These are phyloP conservation scores for Irpex sp. DNA, from an alignment of 1,284 basidiomycete species.

Conservation along the genomic window DNA sequence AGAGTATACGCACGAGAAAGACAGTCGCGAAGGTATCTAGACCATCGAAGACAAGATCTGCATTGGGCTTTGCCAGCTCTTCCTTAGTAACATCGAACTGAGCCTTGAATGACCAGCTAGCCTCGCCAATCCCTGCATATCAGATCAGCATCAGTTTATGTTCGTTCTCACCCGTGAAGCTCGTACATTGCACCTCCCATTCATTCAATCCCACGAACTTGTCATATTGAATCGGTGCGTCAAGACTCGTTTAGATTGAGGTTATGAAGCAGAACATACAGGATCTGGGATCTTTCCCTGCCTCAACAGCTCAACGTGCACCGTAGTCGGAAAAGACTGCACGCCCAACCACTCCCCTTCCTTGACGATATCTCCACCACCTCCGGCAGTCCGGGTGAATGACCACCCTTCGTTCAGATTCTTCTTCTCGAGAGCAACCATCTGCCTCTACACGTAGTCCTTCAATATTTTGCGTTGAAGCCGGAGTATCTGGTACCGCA, in stretches of 20 bases:
- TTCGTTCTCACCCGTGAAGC: too few relatives aligned
- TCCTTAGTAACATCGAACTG: conserved; percentile 50
- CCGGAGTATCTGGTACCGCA: too few relatives aligned
- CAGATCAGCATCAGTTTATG: neutral
- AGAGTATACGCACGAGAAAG: conserved; percentile 48
- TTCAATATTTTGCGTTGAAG: too few relatives aligned
- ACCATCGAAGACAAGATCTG: conserved; percentile 83
- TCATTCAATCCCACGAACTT: conserved; percentile 77
- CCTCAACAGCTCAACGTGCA: conserved; percentile 81
- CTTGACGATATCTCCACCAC: conserved; percentile 48
- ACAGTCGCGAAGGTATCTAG: conserved; percentile 83
- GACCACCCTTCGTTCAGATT: conserved; percentile 47
- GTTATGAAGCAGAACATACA: conserved; percentile 35
- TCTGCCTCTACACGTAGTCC: neutral
- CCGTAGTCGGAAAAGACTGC: conserved; percentile 72
- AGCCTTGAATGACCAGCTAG: conserved; percentile 81
- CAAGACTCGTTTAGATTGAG: neutral
- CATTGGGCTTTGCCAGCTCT: conserved; percentile 44
- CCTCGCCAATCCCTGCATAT: conserved; percentile 78
- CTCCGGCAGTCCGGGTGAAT: conserved; percentile 59
- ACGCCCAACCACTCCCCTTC: conserved; percentile 65
- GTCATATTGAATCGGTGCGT: conserved; percentile 3
- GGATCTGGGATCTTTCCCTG: conserved; percentile 76
- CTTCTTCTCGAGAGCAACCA: neutral
- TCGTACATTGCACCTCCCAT: conserved; percentile 83